Base-by-base conservation (phyloP, 495 filamentous ascomycete species). In the Penicillium cosmopolitanum region DNA sequence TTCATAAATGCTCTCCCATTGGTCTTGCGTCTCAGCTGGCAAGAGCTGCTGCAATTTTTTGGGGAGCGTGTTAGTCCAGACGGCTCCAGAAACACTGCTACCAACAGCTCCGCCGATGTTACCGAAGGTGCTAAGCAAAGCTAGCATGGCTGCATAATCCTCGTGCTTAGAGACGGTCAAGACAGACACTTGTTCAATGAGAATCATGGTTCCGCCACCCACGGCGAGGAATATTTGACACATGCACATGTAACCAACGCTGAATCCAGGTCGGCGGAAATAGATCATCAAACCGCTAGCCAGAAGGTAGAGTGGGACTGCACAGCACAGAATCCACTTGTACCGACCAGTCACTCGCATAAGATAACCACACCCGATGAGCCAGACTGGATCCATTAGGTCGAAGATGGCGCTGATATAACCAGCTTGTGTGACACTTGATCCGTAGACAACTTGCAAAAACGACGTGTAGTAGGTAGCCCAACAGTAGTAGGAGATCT, bases 141-240 rank as follows among this genome's bases (percentile, higher is more conserved):
- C 63, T 40, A 68, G 16, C 54, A 66, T 63, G 18, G 88, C 64
- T 1, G 86, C 88, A 38, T 66, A 15, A 87, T 75, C 51, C 82
- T 83, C 56, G 19, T 58, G 83, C 75, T 51, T 85, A 79, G 60
- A 90, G 1, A 83, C 85, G 2, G 88, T 84, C 84, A 91, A 86
- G 63, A 83, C 82, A 3, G 88, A 85, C 60, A 91, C 85, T 60
- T 91, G 82, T 61, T 88, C 84, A 55, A 74, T 78, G 64, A 91
- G 85, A 53, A 91, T 68, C 11, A 86, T 67, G 2, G 80, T 84
- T 18, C 84, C 84, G 12, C 85, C 87, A 11, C 79, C 77, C 38
- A 92, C 78, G 35, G 87, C 84, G 58, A 91, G 87, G 73, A 90
- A 85, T 64, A 92, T 89, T 68, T 91, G 87, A 65, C 82, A 87